Percentiles rank a stretch among this genome's conserved stretches.
phyloP scores from a whole-genome alignment of 257 asterid species.

The Nicotiana otophora region DNA sequence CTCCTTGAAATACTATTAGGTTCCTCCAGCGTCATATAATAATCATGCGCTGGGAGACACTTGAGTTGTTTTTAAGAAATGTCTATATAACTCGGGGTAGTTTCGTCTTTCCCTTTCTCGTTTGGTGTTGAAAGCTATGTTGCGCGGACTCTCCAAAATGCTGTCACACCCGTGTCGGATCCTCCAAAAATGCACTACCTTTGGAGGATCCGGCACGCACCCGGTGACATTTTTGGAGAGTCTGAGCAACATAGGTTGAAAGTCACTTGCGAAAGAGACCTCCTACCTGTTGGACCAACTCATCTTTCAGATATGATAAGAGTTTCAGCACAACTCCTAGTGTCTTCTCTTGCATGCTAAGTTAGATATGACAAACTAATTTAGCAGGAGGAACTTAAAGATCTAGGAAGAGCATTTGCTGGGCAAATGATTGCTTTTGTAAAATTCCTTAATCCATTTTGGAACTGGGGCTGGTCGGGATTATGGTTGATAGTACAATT shows the following conservation, averaged over 20 bases:
- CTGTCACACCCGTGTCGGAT: too few relatives aligned
- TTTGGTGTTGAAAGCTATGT: background rate
- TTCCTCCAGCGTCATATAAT: background rate
- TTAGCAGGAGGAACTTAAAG: background rate
- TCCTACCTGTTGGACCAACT: background rate
- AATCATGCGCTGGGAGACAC: background rate
- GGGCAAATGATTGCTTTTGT: background rate
- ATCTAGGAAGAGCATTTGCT: background rate
- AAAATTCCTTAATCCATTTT: background rate
- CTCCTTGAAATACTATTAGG: background rate
- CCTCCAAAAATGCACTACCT: too few relatives aligned
- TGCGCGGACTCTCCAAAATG: too few relatives aligned
- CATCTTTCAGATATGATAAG: background rate
- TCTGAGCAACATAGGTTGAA: background rate
- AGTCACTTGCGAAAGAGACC: constrained; percentile 1
- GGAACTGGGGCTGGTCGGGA: background rate
- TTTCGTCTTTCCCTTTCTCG: constrained; percentile 1
- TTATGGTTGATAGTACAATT: background rate
- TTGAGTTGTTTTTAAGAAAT: background rate
- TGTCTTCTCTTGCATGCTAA: background rate
- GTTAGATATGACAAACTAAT: background rate
- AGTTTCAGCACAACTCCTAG: background rate
- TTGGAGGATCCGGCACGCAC: too few relatives aligned
- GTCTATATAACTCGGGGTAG: background rate
- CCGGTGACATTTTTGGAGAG: too few relatives aligned